Base-by-base conservation (phyloP, 2,329 filamentous ascomycete genomes). In the Colletotrichum phormii region DNA sequence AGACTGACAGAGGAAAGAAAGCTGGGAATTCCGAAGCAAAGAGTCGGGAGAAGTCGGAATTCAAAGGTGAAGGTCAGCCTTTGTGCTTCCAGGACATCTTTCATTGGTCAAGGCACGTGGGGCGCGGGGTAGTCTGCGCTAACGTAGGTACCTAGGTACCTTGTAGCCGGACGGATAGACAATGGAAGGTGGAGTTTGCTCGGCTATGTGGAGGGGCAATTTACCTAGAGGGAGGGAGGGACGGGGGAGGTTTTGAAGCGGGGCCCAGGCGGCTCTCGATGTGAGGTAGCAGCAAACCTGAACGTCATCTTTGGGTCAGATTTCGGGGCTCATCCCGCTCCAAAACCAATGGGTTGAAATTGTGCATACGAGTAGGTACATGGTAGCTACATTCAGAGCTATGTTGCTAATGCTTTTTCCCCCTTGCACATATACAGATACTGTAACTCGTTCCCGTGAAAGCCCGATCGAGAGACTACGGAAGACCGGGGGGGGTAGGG, bases 271-370 rank as follows among this genome's bases (percentile, higher is more conserved):
- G 72, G 72, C 72, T 74, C 74, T 75, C 64, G 33, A 49, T 33
- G 24, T 54, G 33, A 31, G 46, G 51, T 63, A 49, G 60, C 67
- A 71, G 63, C 62, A 62, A 26, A 42, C 13, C 59, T 59, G 46
- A 67, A 75, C 73, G 73, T 75, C 73, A 75, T 75, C 72, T 59
- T 67, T 66, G 59, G 63, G 57, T 69, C 59, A 72, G 31, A 59
- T 72, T 70, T 26, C 49, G 62, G 71, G 71, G 46, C 51, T 64
- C 51, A 63, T 60, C 55, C 51, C 53, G 24, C 18, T 35, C 42
- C 42, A n/a, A 49, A 9, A 22, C 42, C 42, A 49, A 11, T 6
- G 13, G 37, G 15, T 18, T n/a, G 18, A 18, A 49, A n/a, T 49
- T 49, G 8, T 37, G 7, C 49, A 18, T 22, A 24, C 4, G 29